phyloP scores from a whole-genome alignment of 2,329 filamentous ascomycete species.

The Colletotrichum noveboracense region DNA sequence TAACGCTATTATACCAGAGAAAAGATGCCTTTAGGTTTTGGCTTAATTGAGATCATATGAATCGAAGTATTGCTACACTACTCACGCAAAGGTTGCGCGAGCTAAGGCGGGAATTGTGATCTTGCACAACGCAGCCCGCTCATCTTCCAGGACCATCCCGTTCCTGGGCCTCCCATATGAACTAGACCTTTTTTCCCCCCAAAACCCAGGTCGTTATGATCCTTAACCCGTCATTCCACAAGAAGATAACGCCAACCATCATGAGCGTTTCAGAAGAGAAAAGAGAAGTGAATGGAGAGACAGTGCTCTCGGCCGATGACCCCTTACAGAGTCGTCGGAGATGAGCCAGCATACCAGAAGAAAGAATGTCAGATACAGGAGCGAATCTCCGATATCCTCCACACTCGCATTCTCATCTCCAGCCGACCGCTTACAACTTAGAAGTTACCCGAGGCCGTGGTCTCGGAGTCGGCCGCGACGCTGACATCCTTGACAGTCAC shows the following conservation, averaged over 20 bases:
- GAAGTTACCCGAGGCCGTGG: constrained; percentile 37
- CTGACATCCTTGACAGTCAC: constrained; percentile 58
- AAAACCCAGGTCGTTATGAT: neutral
- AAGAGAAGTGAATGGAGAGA: neutral
- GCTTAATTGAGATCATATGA: neutral
- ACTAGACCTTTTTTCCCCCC: neutral
- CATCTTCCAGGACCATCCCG: neutral
- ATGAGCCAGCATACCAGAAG: neutral
- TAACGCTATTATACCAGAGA: neutral
- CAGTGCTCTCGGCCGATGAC: neutral
- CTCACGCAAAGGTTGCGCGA: neutral
- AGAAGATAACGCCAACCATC: neutral
- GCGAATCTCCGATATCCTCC: neutral
- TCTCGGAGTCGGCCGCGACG: constrained; percentile 37
- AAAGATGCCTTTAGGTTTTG: neutral
- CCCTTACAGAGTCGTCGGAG: neutral
- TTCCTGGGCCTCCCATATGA: neutral
- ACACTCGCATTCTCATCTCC: neutral
- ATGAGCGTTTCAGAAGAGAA: neutral
- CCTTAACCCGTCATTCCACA: neutral
- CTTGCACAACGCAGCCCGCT: neutral
- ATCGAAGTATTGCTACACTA: constrained; percentile 2
- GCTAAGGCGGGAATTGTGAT: neutral
- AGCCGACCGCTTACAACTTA: neutral
- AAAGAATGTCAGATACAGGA: neutral